Evolutionary conservation across 2,329 filamentous ascomycete species (phyloP).

Genomic region (Diaporthe caulivora): DNA sequence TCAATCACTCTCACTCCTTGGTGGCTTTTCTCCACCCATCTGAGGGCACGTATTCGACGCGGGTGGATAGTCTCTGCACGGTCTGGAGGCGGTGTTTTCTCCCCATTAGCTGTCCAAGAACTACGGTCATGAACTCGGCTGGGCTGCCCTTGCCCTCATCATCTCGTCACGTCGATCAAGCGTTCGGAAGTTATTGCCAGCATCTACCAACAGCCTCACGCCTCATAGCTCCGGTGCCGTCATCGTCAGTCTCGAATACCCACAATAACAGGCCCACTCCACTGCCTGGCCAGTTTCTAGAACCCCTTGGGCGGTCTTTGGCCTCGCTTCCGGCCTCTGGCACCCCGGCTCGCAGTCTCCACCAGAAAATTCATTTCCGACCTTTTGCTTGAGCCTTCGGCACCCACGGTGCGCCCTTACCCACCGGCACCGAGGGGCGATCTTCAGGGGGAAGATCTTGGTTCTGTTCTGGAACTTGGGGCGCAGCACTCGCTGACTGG

Average conservation of each 20-base stretch:
- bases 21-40: slow-evolving; percentile 13
- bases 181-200: slow-evolving; percentile 12
- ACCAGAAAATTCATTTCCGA: slow-evolving; percentile 32
- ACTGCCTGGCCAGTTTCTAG: slow-evolving; percentile 29
- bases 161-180: slow-evolving; percentile 27
- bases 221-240: slow-evolving; percentile 26
- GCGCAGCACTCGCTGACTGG: slow-evolving; percentile 14
- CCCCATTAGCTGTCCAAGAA: background rate
- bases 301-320: slow-evolving; percentile 13
- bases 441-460: slow-evolving; percentile 34
- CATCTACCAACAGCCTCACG: slow-evolving; percentile 7
- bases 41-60: background rate
- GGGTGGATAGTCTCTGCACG: background rate
- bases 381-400: slow-evolving; percentile 22
- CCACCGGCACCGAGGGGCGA: slow-evolving; percentile 34
- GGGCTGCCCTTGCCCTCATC: slow-evolving; percentile 12
- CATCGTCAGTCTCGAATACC: slow-evolving; percentile 37
- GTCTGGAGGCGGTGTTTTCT: background rate
- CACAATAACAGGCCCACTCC: slow-evolving; percentile 28
- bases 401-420: slow-evolving; percentile 19
- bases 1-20: slow-evolving; percentile 23
- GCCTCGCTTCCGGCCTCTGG: slow-evolving; percentile 21
- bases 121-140: slow-evolving; percentile 22
- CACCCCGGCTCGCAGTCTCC: slow-evolving; percentile 31
- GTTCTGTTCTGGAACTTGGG: slow-evolving; percentile 10